Evolutionary conservation across 2,329 filamentous ascomycete species (phyloP).

Genomic region (Mycosphaerelloides madeirae): DNA sequence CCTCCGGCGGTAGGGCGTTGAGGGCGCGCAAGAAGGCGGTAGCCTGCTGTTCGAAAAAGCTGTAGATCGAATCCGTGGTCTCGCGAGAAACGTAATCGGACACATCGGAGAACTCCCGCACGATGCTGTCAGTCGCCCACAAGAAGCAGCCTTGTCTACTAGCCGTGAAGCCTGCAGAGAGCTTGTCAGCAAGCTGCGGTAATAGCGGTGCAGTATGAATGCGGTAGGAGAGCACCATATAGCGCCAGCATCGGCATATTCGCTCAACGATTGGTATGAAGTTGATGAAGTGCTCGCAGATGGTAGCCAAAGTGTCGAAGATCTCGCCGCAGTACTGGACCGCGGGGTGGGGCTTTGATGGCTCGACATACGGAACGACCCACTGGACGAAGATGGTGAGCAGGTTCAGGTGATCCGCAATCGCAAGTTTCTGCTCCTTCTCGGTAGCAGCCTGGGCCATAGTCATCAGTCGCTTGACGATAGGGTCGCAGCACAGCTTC

Average conservation of each 20-base stretch:
- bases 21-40: constrained; percentile 84
- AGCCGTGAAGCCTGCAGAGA: constrained; percentile 76
- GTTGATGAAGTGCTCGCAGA: constrained; percentile 79
- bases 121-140: constrained; percentile 94
- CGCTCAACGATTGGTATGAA: constrained; percentile 89
- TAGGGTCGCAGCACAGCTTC: constrained; percentile 88
- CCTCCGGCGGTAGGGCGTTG: constrained; percentile 72
- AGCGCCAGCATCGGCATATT: constrained; percentile 90
- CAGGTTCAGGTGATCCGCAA: constrained; percentile 91
- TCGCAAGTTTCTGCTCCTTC: constrained; percentile 75
- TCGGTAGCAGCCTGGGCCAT: constrained; percentile 82
- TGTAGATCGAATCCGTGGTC: constrained; percentile 85
- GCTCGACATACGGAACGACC: constrained; percentile 68
- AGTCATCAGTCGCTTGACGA: constrained; percentile 77
- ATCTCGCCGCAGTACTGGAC: constrained; percentile 96
- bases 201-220: constrained; percentile 82
- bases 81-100: constrained; percentile 74
- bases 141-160: constrained; percentile 94
- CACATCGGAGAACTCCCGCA: constrained; percentile 91
- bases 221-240: constrained; percentile 94
- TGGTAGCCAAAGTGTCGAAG: constrained; percentile 78
- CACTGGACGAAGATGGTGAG: constrained; percentile 84
- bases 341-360: constrained; percentile 73
- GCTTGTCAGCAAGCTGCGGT: constrained; percentile 78
- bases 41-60: constrained; percentile 91